Percentiles rank a stretch among this genome's conserved stretches.
Conservation (phyloP, 1,284 basidiomycete species). For the Ganoderma lucidum region DNA sequence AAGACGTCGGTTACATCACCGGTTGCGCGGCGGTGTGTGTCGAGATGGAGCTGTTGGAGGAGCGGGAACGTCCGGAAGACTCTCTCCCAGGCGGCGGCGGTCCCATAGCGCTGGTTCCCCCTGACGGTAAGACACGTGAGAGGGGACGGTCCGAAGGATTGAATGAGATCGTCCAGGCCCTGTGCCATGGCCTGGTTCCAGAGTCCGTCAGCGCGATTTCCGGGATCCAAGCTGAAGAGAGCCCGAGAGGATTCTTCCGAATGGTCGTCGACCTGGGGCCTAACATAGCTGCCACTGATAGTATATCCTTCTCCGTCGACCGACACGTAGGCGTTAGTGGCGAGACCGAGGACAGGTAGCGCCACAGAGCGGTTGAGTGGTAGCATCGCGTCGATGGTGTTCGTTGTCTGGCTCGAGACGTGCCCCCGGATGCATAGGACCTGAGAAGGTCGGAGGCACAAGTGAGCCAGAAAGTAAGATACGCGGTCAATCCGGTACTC, state of each 20-base stretch:
- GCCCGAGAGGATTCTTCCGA: too few relatives aligned
- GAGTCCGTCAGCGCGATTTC: too few relatives aligned
- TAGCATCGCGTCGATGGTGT: background rate
- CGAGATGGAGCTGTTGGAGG: background rate
- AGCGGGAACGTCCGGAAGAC: constrained; percentile 5
- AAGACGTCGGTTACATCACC: background rate
- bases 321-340: too few relatives aligned
- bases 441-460: background rate
- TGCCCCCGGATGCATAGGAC: background rate
- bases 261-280: background rate
- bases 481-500: too few relatives aligned
- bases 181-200: background rate
- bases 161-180: background rate
- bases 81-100: background rate
- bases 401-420: too few relatives aligned
- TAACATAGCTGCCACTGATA: too few relatives aligned
- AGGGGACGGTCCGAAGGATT: too few relatives aligned
- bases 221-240: too few relatives aligned
- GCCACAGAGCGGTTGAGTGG: background rate
- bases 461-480: background rate
- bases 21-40: too few relatives aligned
- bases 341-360: background rate
- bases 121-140: too few relatives aligned
- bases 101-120: background rate
- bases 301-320: too few relatives aligned